Conservation (phyloP, 768 basidiomycete species). For the Leccinum ochraceum region DNA sequence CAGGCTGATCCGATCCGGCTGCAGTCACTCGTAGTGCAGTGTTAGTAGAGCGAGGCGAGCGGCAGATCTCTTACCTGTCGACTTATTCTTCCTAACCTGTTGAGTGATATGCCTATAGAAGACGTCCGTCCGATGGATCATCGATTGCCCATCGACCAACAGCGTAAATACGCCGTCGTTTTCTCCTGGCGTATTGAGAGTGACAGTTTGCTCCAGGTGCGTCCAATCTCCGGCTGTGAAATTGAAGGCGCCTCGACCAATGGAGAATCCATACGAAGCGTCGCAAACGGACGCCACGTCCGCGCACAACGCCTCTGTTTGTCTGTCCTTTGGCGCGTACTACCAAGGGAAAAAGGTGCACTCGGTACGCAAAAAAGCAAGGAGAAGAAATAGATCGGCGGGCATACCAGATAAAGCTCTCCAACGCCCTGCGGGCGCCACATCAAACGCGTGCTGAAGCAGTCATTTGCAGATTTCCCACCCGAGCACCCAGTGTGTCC, state of each 20-base stretch:
- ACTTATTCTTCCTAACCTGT: constrained; percentile 2
- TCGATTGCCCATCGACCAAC: constrained; percentile 58
- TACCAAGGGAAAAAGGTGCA: constrained; percentile 24
- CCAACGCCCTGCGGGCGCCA: constrained; percentile 69
- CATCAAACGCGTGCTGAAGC: constrained; percentile 88
- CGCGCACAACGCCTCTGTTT: constrained; percentile 57
- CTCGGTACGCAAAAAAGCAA: background rate
- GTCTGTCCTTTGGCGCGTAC: constrained; percentile 78
- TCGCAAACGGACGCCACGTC: constrained; percentile 65
- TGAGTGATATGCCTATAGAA: constrained; percentile 54
- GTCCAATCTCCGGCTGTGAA: constrained; percentile 72
- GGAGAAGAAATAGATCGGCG: background rate
- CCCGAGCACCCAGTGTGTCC: constrained; percentile 71
- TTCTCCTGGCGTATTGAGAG: constrained; percentile 71
- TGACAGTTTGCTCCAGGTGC: constrained; percentile 63
- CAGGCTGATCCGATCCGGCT: constrained; percentile 4
- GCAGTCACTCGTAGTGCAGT: background rate
- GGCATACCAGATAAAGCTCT: constrained; percentile 72
- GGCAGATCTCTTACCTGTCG: constrained; percentile 11
- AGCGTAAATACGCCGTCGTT: constrained; percentile 67
- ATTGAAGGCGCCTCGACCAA: constrained; percentile 70
- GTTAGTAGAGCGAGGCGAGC: background rate
- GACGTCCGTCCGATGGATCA: constrained; percentile 56
- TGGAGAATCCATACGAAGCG: constrained; percentile 66
- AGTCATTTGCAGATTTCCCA: constrained; percentile 66